These are phyloP conservation scores for Artemisia tridentata DNA, from an alignment of 129 eudicot genomes.

Conservation along the genomic window DNA sequence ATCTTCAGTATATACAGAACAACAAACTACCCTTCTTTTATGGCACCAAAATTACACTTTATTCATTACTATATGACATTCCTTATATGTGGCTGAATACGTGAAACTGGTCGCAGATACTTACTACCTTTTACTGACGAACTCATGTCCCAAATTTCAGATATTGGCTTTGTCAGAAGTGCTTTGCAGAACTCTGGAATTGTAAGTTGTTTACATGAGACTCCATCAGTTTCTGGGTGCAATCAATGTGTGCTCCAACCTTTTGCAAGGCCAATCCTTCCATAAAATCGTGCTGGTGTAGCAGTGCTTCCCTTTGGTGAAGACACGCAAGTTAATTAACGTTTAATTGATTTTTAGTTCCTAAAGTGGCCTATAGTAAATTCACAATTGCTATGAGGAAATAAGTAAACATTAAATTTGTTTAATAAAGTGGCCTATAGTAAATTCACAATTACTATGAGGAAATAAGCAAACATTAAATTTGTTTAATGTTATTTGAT, in stretches of 20 bases:
- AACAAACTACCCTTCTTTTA: too few relatives aligned
- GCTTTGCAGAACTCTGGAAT: constrained; percentile 29
- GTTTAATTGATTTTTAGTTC: background rate
- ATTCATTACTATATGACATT: too few relatives aligned
- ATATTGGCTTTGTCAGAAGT: constrained; percentile 58
- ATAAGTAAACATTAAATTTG: background rate
- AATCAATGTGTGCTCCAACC: constrained; percentile 22
- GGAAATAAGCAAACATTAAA: too few relatives aligned
- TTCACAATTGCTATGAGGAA: too few relatives aligned
- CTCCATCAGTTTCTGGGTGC: constrained; percentile 13
- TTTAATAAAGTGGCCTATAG: background rate
- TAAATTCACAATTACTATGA: too few relatives aligned
- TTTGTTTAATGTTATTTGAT: too few relatives aligned
- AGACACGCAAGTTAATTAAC: constrained; percentile 31
- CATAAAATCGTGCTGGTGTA: constrained; percentile 9
- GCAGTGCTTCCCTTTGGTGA: constrained; percentile 28
- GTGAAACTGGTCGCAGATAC: too few relatives aligned
- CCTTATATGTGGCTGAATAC: too few relatives aligned
- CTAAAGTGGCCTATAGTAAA: too few relatives aligned
- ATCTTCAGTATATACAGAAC: too few relatives aligned
- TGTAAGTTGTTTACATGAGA: constrained; percentile 26
- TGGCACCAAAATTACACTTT: too few relatives aligned
- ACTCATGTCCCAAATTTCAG: constrained; percentile 49
- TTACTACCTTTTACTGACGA: constrained; percentile 41
- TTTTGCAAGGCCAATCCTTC: constrained; percentile 19